phyloP scores from a whole-genome alignment of 2,329 filamentous ascomycete species.

The Cryphonectria radicalis region DNA sequence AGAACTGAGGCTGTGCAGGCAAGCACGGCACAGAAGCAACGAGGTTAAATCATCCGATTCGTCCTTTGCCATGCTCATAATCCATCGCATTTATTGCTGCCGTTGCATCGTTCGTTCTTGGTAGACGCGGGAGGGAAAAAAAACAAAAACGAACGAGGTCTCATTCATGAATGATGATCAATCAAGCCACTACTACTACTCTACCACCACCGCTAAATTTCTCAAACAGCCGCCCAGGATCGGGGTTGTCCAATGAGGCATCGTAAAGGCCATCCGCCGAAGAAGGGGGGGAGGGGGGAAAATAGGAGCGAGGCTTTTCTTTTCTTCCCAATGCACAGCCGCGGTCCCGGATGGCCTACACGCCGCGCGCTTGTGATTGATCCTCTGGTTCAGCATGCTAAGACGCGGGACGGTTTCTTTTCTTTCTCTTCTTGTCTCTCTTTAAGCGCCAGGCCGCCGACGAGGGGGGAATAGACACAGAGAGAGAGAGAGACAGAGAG shows the following conservation, averaged over 20 bases:
- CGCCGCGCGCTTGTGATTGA: conserved; percentile 6
- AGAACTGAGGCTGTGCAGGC: background rate
- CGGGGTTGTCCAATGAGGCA: conserved; percentile 22
- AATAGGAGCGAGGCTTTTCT: background rate
- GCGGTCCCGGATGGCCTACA: background rate
- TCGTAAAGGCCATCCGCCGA: background rate
- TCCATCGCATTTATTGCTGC: background rate
- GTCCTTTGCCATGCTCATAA: background rate
- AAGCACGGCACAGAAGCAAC: too few species aligned
- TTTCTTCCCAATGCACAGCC: background rate
- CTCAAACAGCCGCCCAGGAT: conserved; percentile 22
- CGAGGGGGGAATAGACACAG: background rate
- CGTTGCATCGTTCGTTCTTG: background rate
- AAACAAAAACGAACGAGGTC: background rate
- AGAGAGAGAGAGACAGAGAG: too few species aligned
- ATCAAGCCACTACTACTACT: background rate
- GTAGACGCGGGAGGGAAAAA: background rate
- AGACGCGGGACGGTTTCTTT: background rate
- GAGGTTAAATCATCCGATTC: background rate
- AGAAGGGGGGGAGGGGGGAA: background rate
- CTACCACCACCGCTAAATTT: too few species aligned
- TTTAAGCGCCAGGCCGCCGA: conserved; percentile 7
- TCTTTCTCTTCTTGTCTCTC: background rate
- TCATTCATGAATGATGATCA: background rate
- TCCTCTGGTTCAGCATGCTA: background rate